A percentile compares a stretch with the other conserved stretches of the same genome.
Evolutionary conservation across 2,329 filamentous ascomycete genomes (phyloP).

Genomic region (Trichocomaceae sp.): DNA sequence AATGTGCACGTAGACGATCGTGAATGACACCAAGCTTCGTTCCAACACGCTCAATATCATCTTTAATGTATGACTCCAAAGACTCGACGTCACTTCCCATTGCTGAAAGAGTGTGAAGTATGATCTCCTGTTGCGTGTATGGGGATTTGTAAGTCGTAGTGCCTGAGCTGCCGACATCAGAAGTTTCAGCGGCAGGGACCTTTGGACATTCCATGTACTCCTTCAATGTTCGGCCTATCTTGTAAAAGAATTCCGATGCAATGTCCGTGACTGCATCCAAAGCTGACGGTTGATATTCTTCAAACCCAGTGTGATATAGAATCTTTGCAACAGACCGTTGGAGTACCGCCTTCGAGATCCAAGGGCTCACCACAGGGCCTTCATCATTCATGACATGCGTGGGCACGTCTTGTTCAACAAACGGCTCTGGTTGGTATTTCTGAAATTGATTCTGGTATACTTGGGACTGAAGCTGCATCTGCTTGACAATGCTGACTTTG

Average conservation of each 20-base stretch:
- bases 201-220: conserved; percentile 79
- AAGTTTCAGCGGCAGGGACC: conserved; percentile 49
- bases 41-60: conserved; percentile 82
- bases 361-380: conserved; percentile 77
- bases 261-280: conserved; percentile 85
- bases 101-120: conserved; percentile 78
- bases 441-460: conserved; percentile 97
- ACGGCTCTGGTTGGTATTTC: conserved; percentile 87
- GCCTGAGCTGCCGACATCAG: conserved; percentile 36
- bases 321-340: conserved; percentile 90
- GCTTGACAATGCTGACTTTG: conserved; percentile 96
- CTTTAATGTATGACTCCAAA: conserved; percentile 80
- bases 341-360: conserved; percentile 73
- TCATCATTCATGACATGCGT: conserved; percentile 86
- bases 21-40: conserved; percentile 76
- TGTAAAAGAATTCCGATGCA: conserved; percentile 81
- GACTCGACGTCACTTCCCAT: conserved; percentile 75
- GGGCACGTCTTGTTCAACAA: conserved; percentile 77
- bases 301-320: conserved; percentile 92
- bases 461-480: conserved; percentile 98
- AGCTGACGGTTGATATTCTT: conserved; percentile 92
- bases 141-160: conserved; percentile 53
- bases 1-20: conserved; percentile 87
- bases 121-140: conserved; percentile 75
- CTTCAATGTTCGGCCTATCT: conserved; percentile 71